A percentile compares a stretch with the other conserved stretches of the same genome.
Conservation (phyloP, 1,284 basidiomycete species). For the Cryptococcus depauperatus region DNA sequence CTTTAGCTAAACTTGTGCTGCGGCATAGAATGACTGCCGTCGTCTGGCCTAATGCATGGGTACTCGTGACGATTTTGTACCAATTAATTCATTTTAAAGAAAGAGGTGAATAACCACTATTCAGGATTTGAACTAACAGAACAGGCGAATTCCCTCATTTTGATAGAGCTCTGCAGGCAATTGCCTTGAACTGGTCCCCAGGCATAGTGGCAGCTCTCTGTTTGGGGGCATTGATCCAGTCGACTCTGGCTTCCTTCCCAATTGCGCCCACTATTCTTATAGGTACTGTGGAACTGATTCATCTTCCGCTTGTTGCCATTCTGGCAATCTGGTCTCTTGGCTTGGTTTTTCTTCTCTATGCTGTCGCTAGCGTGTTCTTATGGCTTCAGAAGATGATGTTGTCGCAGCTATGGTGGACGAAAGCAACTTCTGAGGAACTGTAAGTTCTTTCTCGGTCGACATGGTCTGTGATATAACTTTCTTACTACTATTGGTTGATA, state of each 20-base stretch:
- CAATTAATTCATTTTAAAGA: slow-evolving; percentile 4
- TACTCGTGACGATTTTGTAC: slow-evolving; percentile 34
- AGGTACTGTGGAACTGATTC: slow-evolving; percentile 7
- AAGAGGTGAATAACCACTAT: slow-evolving; percentile 7
- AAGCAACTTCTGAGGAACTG: too few relatives aligned
- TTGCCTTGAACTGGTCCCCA: background rate
- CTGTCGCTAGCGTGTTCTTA: slow-evolving; percentile 51
- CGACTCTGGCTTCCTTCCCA: background rate
- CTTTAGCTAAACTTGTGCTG: slow-evolving; percentile 58
- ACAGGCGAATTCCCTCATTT: slow-evolving; percentile 2
- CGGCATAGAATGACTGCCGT: slow-evolving; percentile 64
- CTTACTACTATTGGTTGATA: too few relatives aligned
- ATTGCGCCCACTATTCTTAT: slow-evolving; percentile 3
- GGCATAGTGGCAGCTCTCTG: background rate
- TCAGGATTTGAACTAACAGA: background rate
- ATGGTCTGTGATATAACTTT: too few relatives aligned
- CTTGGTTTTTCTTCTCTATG: slow-evolving; percentile 4
- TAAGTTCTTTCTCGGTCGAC: too few relatives aligned
- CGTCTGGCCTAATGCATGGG: slow-evolving; percentile 62
- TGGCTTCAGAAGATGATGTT: background rate
- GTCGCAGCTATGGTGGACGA: too few relatives aligned
- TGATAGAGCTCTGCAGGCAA: background rate
- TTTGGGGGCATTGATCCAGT: background rate
- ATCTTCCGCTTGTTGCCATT: slow-evolving; percentile 9
- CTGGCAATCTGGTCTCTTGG: slow-evolving; percentile 13